These are phyloP conservation scores for Pseudonitzschia multiseries DNA, from an alignment of 108 stramenopile species.

Conservation along the genomic window DNA sequence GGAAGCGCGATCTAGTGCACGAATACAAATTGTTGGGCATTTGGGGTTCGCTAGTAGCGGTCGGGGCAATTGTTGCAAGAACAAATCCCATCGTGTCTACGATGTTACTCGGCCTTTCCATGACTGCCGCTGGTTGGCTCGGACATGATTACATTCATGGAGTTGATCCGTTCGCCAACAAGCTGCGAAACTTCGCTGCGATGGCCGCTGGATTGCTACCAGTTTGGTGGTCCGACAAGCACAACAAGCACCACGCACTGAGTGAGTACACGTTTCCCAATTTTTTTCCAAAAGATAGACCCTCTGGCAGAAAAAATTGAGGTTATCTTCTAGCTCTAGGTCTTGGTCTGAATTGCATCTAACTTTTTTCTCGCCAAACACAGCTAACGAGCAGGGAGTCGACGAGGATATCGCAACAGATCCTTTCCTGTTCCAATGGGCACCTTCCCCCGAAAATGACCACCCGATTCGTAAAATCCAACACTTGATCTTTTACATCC, in stretches of 20 bases:
- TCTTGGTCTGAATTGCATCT: no score
- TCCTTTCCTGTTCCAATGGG: constrained; percentile 87
- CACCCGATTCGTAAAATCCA: constrained; percentile 89
- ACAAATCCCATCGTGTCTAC: constrained; percentile 50
- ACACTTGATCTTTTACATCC: constrained; percentile 81
- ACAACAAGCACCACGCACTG: constrained; percentile 88
- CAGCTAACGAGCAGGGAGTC: constrained; percentile 88
- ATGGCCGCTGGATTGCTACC: constrained; percentile 75
- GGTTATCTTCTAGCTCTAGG: no score
- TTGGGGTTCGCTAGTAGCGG: constrained; percentile 61
- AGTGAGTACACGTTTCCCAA: constrained; percentile 30
- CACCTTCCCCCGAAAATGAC: constrained; percentile 81
- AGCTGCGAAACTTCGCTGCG: constrained; percentile 69
- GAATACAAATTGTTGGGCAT: constrained; percentile 73
- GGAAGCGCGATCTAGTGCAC: constrained; percentile 80
- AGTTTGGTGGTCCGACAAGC: constrained; percentile 88
- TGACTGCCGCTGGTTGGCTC: constrained; percentile 91
- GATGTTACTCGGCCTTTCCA: constrained; percentile 61
- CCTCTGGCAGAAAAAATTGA: no score
- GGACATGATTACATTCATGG: constrained; percentile 95
- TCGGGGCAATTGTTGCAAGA: constrained; percentile 53
- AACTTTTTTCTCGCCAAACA: not conserved
- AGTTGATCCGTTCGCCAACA: constrained; percentile 61
- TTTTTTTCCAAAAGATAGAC: no score
- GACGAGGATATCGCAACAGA: constrained; percentile 94